Conservation (phyloP, 805 yeast species). For the Komagataella pastoris region DNA sequence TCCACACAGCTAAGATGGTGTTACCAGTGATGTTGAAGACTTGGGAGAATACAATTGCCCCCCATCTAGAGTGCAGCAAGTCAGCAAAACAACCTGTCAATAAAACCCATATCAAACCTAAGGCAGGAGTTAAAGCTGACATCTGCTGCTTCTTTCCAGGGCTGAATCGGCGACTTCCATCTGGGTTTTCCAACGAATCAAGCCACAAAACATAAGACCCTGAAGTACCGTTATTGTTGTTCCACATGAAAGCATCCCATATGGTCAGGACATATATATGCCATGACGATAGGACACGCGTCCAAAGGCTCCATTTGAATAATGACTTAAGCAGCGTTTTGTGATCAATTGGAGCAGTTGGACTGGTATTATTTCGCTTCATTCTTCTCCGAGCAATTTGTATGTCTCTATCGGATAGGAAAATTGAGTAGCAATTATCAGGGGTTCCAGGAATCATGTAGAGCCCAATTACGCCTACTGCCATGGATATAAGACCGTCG, state of each 20-base stretch:
- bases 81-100: conserved; percentile 38
- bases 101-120: conserved; percentile 39
- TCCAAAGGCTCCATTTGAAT: conserved; percentile 36
- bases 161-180: conserved; percentile 17
- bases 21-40: conserved; percentile 19
- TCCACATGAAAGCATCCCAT: conserved; percentile 49
- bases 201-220: conserved; percentile 57
- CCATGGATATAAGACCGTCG: conserved; percentile 16
- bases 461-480: conserved; percentile 10
- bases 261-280: conserved; percentile 42
- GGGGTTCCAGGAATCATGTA: conserved; percentile 53
- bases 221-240: conserved; percentile 41
- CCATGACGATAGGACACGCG: conserved; percentile 38
- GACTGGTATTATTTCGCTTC: conserved; percentile 13
- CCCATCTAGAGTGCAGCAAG: conserved; percentile 37
- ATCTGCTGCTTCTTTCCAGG: conserved; percentile 32
- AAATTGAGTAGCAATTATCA: conserved; percentile 32
- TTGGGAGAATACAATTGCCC: conserved; percentile 20
- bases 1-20: conserved; percentile 12
- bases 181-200: conserved; percentile 21
- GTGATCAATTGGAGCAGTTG: background rate
- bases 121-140: conserved; percentile 42
- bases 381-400: conserved; percentile 30
- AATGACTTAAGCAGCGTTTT: conserved; percentile 10
- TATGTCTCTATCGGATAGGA: conserved; percentile 39